Evolutionary conservation across 2,329 filamentous ascomycete genomes (phyloP).

Genomic region (Apiospora phragmitis): DNA sequence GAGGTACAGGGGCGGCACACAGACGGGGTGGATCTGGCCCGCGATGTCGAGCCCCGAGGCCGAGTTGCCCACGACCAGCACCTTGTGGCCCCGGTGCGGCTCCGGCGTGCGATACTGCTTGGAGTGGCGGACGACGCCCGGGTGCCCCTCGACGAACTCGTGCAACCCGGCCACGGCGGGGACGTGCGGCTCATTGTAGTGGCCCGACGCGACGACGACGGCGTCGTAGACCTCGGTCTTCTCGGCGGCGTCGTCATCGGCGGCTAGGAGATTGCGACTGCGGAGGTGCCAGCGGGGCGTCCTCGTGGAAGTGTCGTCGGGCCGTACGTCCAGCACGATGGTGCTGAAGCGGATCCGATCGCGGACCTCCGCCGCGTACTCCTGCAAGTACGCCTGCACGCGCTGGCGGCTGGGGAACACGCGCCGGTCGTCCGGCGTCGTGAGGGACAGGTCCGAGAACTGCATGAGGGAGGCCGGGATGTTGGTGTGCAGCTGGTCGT

Average conservation of each 20-base stretch:
- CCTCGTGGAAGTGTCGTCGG: not conserved
- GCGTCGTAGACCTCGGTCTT: slow-evolving; percentile 65
- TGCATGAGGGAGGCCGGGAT: slow-evolving; percentile 81
- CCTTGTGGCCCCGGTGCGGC: slow-evolving; percentile 67
- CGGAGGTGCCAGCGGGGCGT: slow-evolving; percentile 59
- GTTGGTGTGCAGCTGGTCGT: slow-evolving; percentile 81
- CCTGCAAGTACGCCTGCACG: slow-evolving; percentile 72
- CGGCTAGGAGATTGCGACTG: slow-evolving; percentile 50
- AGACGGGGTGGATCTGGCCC: slow-evolving; percentile 67
- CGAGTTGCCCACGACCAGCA: slow-evolving; percentile 81
- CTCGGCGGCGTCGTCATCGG: slow-evolving; percentile 19
- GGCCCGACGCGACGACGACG: slow-evolving; percentile 73
- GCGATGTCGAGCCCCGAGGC: slow-evolving; percentile 85
- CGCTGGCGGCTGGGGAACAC: slow-evolving; percentile 73
- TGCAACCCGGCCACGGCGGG: slow-evolving; percentile 62
- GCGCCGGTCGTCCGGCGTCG: slow-evolving; percentile 50
- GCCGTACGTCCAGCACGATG: slow-evolving; percentile 59
- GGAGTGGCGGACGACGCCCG: slow-evolving; percentile 67
- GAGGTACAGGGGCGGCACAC: slow-evolving; percentile 61
- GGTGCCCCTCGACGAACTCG: slow-evolving; percentile 60
- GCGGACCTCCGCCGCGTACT: slow-evolving; percentile 69
- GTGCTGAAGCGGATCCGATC: slow-evolving; percentile 69
- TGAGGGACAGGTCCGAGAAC: slow-evolving; percentile 71
- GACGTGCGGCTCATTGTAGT: slow-evolving; percentile 70
- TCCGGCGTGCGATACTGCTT: slow-evolving; percentile 75